Evolutionary conservation across 176 grass and related monocot genomes (phyloP), one percentile per base, ranked within the genome.

Genomic region (Cenchrus fungigraminus): DNA sequence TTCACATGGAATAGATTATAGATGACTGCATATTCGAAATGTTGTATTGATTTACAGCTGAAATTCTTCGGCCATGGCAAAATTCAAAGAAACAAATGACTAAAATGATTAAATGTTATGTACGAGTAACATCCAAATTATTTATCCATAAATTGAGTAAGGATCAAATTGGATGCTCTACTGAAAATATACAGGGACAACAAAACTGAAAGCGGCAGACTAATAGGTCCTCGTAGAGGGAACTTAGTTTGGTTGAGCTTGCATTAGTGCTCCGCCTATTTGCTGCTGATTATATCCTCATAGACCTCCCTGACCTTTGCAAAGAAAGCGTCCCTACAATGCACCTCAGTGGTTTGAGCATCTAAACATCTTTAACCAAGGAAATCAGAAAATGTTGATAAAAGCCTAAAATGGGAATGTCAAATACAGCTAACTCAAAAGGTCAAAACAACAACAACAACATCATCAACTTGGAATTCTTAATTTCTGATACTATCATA

Each of bases 281-380:
- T 87, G 74, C 65, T 70, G 68, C 87, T 90, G 80, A 94, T 88
- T 42, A 94, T 88, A 13, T 92, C 90, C 75, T 94, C 86, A 78
- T 92, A 94, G 67, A 94, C 44, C 51, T 89, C 78, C 83, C 76
- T 88, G 19, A 92, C 71, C 81, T 94, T 94, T 59, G 73, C 81
- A 64, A 90, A 77, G 66, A 94, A 90, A n/a, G 90, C 92, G 73
- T 90, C 78, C 83, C 92, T 94, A 78, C 13, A 92, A 75, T 37
- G 9, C 22, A 79, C 31, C 71, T 4, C 49, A 78, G 40, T 78
- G 31, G 14, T 66, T 77, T 82, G 6, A 80, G 43, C 31, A 57
- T 52, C 40, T 45, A 37, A 6, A 6, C 45, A 51, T 25, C 13
- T 71, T 46, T 66, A 71, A 51, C 69, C 9, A 64, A 65, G 4